Base-by-base conservation (phyloP, 2,329 filamentous ascomycete species). In the Clarireedia monteithiana region DNA sequence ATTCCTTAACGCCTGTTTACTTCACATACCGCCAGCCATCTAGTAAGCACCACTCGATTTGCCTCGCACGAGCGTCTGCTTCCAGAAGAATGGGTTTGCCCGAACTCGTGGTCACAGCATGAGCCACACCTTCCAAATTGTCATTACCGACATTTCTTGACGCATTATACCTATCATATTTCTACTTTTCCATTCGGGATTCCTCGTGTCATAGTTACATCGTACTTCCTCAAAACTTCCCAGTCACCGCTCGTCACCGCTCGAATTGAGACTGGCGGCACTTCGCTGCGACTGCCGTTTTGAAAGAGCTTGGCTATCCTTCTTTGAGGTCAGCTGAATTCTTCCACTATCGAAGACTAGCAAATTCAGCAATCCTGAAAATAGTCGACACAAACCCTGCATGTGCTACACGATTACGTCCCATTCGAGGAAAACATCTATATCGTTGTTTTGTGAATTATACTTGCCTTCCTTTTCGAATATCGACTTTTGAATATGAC, bases 21-120 rank as follows among this genome's bases (percentile, higher is more conserved):
- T 45, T 39, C 38, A 39, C 47, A 48, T 58, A 50, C 59, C 55
- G 62, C 59, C 63, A 56, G 60, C 23, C 40, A 12, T 58, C 53
- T 56, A 53, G 58, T 53, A 56, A 62, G 58, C 56, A 57, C 40
- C 50, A 44, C 26, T 42, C 36, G 24, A 57, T 58, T 48, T 50
- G 48, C 59, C 53, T 62, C 60, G 60, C 60, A 63, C 59, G 59
- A 66, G 61, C 60, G 64, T 61, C 64, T 60, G 58, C 60, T 66
- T 65, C 65, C 63, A 68, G 64, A 65, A 64, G 62, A 62, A 64
- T 66, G 63, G 65, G 59, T 60, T 63, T 63, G 58, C 58, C 55
- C 60, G 59, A 62, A 61, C 56, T 61, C 58, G 51, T 63, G 61
- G 63, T 61, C 62, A 63, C 59, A 57, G 64, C 66, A 64, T 66